These are phyloP conservation scores for Aspergillus chevalieri DNA, from an alignment of 2,329 filamentous ascomycete species.

Conservation along the genomic window DNA sequence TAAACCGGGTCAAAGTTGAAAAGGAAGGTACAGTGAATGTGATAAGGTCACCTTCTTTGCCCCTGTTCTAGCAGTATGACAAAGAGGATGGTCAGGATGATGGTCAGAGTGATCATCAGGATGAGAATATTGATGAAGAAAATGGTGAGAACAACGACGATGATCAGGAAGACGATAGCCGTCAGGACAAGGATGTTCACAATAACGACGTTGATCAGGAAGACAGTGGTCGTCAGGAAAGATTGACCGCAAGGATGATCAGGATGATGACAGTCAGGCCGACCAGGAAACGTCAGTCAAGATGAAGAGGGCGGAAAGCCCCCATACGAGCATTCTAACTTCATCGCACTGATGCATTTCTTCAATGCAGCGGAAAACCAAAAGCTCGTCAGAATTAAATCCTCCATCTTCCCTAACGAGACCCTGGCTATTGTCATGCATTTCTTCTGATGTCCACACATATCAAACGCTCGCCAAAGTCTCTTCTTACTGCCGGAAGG, in stretches of 20 bases:
- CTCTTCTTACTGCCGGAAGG: slow-evolving; percentile 8
- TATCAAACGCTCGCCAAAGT: slow-evolving; percentile 7
- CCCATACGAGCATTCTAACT: neutral
- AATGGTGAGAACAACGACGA: neutral
- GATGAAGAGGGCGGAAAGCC: neutral
- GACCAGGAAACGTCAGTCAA: too few relatives aligned
- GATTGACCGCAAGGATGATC: neutral
- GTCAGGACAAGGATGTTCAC: neutral
- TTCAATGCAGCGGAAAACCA: slow-evolving; percentile 7
- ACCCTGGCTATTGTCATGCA: slow-evolving; percentile 12
- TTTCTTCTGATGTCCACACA: slow-evolving; percentile 9
- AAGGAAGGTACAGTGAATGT: slow-evolving; percentile 3
- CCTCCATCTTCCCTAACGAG: slow-evolving; percentile 12
- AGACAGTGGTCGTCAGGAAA: neutral
- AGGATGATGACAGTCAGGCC: neutral
- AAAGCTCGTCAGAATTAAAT: slow-evolving; percentile 2
- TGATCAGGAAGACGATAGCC: neutral
- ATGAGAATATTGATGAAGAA: neutral
- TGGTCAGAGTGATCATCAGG: neutral
- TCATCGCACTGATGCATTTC: slow-evolving; percentile 6
- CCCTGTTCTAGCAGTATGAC: slow-evolving; percentile 9
- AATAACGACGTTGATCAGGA: neutral
- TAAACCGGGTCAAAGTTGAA: slow-evolving; percentile 7
- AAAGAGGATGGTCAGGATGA: neutral
- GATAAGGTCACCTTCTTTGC: slow-evolving; percentile 7